Base-by-base conservation (phyloP, 2,329 filamentous ascomycete species). In the Amesomyces nigricolor region DNA sequence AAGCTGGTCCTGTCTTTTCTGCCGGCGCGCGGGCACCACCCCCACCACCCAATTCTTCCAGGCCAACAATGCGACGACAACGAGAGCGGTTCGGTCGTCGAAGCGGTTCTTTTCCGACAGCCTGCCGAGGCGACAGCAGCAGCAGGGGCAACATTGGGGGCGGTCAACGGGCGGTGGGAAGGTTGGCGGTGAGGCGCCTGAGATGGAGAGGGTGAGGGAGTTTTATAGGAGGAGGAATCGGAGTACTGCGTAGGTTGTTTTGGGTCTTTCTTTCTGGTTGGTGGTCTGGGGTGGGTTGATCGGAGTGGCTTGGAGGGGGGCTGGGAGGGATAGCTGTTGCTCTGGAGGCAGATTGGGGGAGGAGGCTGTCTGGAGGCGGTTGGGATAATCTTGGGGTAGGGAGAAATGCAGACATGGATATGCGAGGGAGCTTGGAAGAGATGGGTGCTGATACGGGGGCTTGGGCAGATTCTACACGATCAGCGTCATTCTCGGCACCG, bases 401-500 rank as follows among this genome's bases (percentile, higher is more conserved):
- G 43, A 42, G 19, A 10, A 47, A 40, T 16, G n/a, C 39, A 38
- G 54, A 50, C 17, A 19, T 39, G 37, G 17, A 65, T 68, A 47
- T 66, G 61, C 47, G 38, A 43, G 42, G 46, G 38, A 59, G 47
- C 3, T 39, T 39, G 32, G 35, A 62, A 22, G 29, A 37, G 29
- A 37, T 13, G 8, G 35, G 3, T 39, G 48, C 46, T 52, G 45
- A 53, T 38, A 26, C 6, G n/a, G 5, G 50, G 13, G 3, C 6
- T 14, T n/a, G 17, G 9, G 3, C 39, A 88, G 84, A 71, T 86
- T 83, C 73, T 94, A 92, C 68, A 82, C 85, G 13, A 71, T 91
- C 60, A 90, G 87, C 68, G 76, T 89, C 59, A 90, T 92, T 56
- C 73, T 94, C 51, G 88, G 87, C 53, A 91, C 88, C 5, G 85